Percentiles rank a stretch among this genome's conserved stretches.
Conservation (phyloP, 2,329 filamentous ascomycete species). For the Aspergillus versicolor region DNA sequence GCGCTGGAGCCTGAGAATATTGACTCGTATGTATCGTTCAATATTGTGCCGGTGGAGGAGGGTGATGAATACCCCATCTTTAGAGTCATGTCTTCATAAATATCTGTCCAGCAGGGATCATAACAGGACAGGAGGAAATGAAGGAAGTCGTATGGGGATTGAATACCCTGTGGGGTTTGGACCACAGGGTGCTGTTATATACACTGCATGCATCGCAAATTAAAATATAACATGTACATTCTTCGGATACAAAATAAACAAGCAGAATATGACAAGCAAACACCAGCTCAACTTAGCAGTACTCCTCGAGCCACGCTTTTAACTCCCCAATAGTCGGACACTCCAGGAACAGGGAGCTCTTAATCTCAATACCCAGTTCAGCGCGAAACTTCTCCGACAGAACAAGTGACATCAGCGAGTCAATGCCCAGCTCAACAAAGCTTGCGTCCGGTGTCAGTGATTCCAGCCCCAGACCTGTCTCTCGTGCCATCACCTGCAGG, state of each 20-base stretch:
- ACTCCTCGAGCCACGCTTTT: conserved; percentile 16
- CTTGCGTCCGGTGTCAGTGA: conserved; percentile 21
- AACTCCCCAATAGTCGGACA: conserved; percentile 23
- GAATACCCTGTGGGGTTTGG: too few relatives aligned
- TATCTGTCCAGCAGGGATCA: too few relatives aligned
- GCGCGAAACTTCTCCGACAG: conserved; percentile 33
- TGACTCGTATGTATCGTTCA: conserved; percentile 11
- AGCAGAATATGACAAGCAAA: too few relatives aligned
- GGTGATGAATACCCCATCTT: conserved; percentile 4
- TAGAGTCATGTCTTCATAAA: background rate
- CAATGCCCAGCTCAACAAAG: conserved; percentile 35
- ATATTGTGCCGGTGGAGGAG: conserved; percentile 6
- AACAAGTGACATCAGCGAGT: conserved; percentile 38
- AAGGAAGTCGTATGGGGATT: too few relatives aligned
- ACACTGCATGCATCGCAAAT: too few relatives aligned
- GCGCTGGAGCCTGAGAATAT: conserved; percentile 10
- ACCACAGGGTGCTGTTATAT: too few relatives aligned
- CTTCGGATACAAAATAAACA: too few relatives aligned
- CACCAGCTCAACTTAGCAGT: background rate
- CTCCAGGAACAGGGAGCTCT: conserved; percentile 25
- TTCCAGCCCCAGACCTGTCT: conserved; percentile 23
- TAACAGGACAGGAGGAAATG: too few relatives aligned
- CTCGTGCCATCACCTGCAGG: conserved; percentile 28
- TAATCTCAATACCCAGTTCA: conserved; percentile 31
- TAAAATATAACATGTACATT: too few relatives aligned